These are phyloP conservation scores for Candida namnaoensis DNA, from an alignment of 805 yeast species.

Conservation along the genomic window DNA sequence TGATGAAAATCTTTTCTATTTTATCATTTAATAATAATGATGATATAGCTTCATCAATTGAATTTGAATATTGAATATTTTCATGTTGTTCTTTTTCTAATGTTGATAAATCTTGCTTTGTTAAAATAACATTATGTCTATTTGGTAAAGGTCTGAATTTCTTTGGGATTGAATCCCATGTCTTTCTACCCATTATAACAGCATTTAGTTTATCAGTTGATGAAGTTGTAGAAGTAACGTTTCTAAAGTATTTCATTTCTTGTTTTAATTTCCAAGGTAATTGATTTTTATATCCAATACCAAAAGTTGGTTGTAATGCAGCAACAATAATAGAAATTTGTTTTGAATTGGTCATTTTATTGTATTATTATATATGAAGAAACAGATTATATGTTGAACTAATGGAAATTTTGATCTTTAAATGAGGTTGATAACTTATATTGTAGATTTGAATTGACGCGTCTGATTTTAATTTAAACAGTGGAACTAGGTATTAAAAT, in stretches of 20 bases:
- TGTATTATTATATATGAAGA: too few relatives aligned
- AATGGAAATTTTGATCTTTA: too few relatives aligned
- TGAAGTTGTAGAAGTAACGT: slow-evolving; percentile 46
- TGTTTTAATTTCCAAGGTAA: slow-evolving; percentile 83
- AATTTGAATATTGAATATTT: slow-evolving; percentile 26
- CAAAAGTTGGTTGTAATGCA: slow-evolving; percentile 68
- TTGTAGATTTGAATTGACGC: too few relatives aligned
- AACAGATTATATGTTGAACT: too few relatives aligned
- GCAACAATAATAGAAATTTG: slow-evolving; percentile 73
- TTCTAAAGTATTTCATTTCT: slow-evolving; percentile 81
- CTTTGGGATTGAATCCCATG: slow-evolving; percentile 90
- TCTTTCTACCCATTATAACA: slow-evolving; percentile 92
- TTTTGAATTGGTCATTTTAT: slow-evolving; percentile 6
- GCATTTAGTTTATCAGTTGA: slow-evolving; percentile 44
- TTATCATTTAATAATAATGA: slow-evolving; percentile 16
- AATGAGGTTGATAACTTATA: too few relatives aligned
- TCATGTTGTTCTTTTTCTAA: slow-evolving; percentile 8
- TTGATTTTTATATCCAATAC: slow-evolving; percentile 76
- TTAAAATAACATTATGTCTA: slow-evolving; percentile 68
- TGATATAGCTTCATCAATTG: slow-evolving; percentile 35
- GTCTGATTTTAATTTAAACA: too few relatives aligned
- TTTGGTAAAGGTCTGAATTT: slow-evolving; percentile 77
- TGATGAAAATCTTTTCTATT: slow-evolving; percentile 62
- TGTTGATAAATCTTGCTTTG: slow-evolving; percentile 29
- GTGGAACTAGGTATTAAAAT: too few relatives aligned